Evolutionary conservation across 140 eudicot genomes (phyloP).

Genomic region (Senecio squalidus): DNA sequence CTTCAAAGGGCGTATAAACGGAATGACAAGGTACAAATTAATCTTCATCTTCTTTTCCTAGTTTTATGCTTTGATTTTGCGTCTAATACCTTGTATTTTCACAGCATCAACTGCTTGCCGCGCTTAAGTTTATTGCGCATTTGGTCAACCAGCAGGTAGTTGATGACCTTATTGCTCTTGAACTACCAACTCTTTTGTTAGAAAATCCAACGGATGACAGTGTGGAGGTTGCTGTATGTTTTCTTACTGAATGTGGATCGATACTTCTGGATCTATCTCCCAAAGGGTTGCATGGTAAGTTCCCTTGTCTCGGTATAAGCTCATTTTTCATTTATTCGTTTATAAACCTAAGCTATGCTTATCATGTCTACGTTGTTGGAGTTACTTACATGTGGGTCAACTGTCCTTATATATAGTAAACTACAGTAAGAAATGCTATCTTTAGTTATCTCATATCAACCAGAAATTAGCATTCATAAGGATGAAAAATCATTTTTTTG

Average conservation of each 20-base stretch:
- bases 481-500: no score
- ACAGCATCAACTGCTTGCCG: slow-evolving; percentile 91
- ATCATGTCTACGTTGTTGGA: slow-evolving; percentile 9
- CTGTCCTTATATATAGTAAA: background rate
- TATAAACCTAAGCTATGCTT: background rate
- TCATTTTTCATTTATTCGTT: background rate
- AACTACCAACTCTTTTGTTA: slow-evolving; percentile 59
- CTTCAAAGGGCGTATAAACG: slow-evolving; percentile 84
- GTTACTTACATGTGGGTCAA: background rate
- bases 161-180: slow-evolving; percentile 92
- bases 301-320: background rate
- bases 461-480: no score
- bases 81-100: slow-evolving; percentile 11
- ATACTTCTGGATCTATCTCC: slow-evolving; percentile 82
- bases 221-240: slow-evolving; percentile 92
- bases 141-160: slow-evolving; percentile 93
- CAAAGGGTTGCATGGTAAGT: slow-evolving; percentile 85
- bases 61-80: background rate
- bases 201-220: slow-evolving; percentile 92
- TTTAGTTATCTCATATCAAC: no score
- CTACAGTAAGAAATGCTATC: background rate
- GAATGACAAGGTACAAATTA: slow-evolving; percentile 67
- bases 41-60: background rate
- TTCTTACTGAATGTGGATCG: slow-evolving; percentile 90
- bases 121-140: slow-evolving; percentile 91